A percentile compares a stretch with the other conserved stretches of the same genome.
Conservation (phyloP, 2,329 filamentous ascomycete species). For the Rhytidhysteron rufulum region DNA sequence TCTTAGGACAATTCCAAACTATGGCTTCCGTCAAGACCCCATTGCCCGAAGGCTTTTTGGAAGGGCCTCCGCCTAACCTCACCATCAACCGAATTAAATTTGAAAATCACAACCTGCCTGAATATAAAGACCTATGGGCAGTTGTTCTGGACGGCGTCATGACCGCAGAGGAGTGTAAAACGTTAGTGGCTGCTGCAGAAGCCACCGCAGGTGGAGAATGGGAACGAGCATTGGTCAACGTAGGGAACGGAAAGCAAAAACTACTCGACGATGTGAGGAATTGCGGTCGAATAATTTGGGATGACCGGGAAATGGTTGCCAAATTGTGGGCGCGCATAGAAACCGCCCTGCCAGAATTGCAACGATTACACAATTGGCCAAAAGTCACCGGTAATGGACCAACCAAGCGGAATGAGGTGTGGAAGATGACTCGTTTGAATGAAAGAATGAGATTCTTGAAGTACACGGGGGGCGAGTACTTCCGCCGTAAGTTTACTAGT, state of each 20-base stretch:
- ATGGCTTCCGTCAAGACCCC: slow-evolving; percentile 1
- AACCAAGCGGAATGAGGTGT: slow-evolving; percentile 40
- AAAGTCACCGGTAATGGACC: slow-evolving; percentile 46
- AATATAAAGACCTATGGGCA: slow-evolving; percentile 55
- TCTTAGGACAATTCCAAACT: neutral
- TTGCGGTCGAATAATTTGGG: slow-evolving; percentile 75
- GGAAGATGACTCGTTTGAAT: slow-evolving; percentile 55
- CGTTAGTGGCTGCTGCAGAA: slow-evolving; percentile 26
- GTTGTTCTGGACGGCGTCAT: slow-evolving; percentile 63
- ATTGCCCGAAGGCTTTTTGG: slow-evolving; percentile 48
- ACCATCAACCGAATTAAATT: slow-evolving; percentile 54
- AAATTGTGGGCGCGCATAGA: slow-evolving; percentile 59
- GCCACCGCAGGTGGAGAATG: slow-evolving; percentile 45
- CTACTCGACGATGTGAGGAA: slow-evolving; percentile 59
- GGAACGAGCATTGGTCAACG: slow-evolving; percentile 66
- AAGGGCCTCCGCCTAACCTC: slow-evolving; percentile 43
- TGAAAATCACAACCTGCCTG: slow-evolving; percentile 44
- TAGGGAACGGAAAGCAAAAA: slow-evolving; percentile 59
- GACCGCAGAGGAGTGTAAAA: slow-evolving; percentile 58
- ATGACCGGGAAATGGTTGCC: slow-evolving; percentile 58
- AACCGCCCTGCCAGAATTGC: slow-evolving; percentile 47
- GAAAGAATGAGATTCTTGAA: slow-evolving; percentile 71
- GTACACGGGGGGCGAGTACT: slow-evolving; percentile 70
- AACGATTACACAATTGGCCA: slow-evolving; percentile 33
- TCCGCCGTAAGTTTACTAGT: slow-evolving; percentile 44